Evolutionary conservation across 2,329 filamentous ascomycete genomes (phyloP), one percentile per base, ranked within the genome.

Genomic region (Dactylellina drechsleri): DNA sequence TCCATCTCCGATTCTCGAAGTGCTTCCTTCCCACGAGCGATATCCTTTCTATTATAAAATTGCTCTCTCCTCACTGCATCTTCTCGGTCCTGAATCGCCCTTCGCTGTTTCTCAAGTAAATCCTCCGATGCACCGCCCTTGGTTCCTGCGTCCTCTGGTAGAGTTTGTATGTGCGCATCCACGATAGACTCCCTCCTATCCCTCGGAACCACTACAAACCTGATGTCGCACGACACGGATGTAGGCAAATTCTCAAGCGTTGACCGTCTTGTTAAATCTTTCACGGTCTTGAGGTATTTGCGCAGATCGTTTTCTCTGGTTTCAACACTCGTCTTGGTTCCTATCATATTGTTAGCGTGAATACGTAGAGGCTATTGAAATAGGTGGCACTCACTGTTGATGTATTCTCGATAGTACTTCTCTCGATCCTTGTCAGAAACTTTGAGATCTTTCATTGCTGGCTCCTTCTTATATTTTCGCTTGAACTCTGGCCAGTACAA

Each of bases 401-500:
- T 83, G 79, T 92, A 88, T 70, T 95, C 92, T 66, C 92, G 86
- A 80, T 94, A 96, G 61, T 88, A 84, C 82, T 91, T 93, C 80
- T 96, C 92, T 40, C 90, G 86, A 61, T 94, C 92, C 81, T 90
- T 92, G 79, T 94, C 92, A 40, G 85, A 83, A 23, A 93, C 84
- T 59, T 85, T 87, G 31, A 87, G 84, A 72, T 94, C 91, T 75
- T 90, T 91, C 91, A 99, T 93, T 61, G 89, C 87, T 0, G 87
- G 82, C 77, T 96, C 93, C 77, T 91, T 93, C 77, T 90, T 91
- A 82, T 89, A 95, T 81, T 97, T 99, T 40, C 95, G 86, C 79
- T 92, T 92, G 83, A 99, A 99, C 81, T 99, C 95, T 0, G 92
- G 90, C 95, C 95, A 99, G 84, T 96, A 99, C 0, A 99, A 86